Evolutionary conservation across 345 rosid genomes (phyloP), one percentile per base, ranked within the genome.

Genomic region (Lepidium africanum): DNA sequence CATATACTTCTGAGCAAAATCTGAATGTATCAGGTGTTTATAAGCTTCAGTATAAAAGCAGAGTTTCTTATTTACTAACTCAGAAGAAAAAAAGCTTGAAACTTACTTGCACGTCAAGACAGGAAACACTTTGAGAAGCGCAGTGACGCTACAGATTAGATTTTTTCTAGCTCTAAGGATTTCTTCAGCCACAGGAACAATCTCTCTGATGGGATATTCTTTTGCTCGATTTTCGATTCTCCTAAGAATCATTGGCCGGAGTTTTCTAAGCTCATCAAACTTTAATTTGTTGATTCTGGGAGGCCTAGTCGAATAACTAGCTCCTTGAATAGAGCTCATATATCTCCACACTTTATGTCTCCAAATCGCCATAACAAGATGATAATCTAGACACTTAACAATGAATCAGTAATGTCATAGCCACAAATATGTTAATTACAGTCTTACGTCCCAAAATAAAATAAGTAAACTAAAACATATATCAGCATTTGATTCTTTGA

Each of bases 1-100:
- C 55, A 78, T 70, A 84, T 9, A 87, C 94, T 67, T 93, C 98
- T 0, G 94, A 73, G 71, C 97, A 90, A 69, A 88, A 90, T 82
- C 97, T 93, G 80, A n/a, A 74, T 63, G 30, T 19, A 61, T 25
- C n/a, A 46, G 21, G 30, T 16, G 9, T 61, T 25, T 48, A 61
- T 21, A 40, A 40, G 48, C 48, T 21, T 42, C 19, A 42, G 53
- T 40, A 15, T 43, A 7, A 67, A 56, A 53, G 4, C 40, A 73
- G 47, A 49, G 61, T 4, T 57, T 33, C 58, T 14, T 23, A 36
- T 54, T 12, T 5, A 8, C 16, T 0, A 32, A 6, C 10, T 3
- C 4, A n/a, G 25, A 57, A 17, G 47, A 62, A 37, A 47, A 52
- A 45, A 15, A 2, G 4, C 0, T 1, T 25, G 12, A 14, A 50